A percentile compares a stretch with the other conserved stretches of the same genome.
Conservation (phyloP, 257 asterid genomes). For the Salvia splendens region DNA sequence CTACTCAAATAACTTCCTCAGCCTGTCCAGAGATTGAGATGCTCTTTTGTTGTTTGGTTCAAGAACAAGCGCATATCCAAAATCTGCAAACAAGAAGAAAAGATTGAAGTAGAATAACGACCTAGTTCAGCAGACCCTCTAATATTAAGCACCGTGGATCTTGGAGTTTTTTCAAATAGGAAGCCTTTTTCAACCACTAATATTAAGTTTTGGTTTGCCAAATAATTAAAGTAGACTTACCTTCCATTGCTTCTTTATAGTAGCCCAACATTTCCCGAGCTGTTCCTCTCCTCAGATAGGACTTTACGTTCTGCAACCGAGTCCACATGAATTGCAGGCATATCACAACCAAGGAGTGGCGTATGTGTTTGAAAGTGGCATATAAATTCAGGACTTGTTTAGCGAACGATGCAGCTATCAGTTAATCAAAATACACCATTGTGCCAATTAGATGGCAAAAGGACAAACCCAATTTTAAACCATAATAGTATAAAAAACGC, state of each 20-base stretch:
- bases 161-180: constrained; percentile 1
- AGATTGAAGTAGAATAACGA: neutral
- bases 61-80: constrained; percentile 76
- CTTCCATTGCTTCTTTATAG: constrained; percentile 78
- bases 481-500: neutral
- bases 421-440: constrained; percentile 17
- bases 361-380: constrained; percentile 1
- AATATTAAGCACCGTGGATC: no score
- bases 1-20: constrained; percentile 59
- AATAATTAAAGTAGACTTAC: constrained; percentile 40
- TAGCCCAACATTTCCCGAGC: constrained; percentile 91
- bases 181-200: constrained; percentile 2
- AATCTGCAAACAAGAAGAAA: constrained; percentile 54
- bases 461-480: neutral
- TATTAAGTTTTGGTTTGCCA: constrained; percentile 9
- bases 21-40: constrained; percentile 65
- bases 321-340: constrained; percentile 12
- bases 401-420: neutral
- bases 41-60: constrained; percentile 97
- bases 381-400: constrained; percentile 7
- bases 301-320: constrained; percentile 78
- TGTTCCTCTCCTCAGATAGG: constrained; percentile 86
- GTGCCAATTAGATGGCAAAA: constrained; percentile 5
- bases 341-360: neutral
- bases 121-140: no score